phyloP scores from a whole-genome alignment of 2,329 filamentous ascomycete species.

The Trichophyton simii region DNA sequence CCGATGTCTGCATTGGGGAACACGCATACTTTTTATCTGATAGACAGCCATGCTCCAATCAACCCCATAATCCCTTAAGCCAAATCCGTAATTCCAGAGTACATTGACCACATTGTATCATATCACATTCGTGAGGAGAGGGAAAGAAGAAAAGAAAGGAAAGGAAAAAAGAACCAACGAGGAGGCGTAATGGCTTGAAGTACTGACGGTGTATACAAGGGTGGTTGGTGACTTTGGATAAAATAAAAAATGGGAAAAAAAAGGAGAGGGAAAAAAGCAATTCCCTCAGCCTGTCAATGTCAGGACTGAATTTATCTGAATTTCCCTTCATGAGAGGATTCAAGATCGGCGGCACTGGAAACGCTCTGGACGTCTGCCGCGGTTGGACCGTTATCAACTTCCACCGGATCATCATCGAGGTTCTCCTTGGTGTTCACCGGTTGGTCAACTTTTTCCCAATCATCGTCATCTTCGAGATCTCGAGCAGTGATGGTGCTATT shows the following conservation, averaged over 20 bases:
- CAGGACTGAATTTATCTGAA: background rate
- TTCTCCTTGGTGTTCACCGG: conserved; percentile 17
- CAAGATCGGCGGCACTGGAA: conserved; percentile 20
- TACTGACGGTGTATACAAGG: background rate
- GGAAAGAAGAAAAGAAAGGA: background rate
- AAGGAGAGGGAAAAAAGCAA: background rate
- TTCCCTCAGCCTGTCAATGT: background rate
- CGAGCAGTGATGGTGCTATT: conserved; percentile 8
- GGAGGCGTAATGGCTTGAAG: background rate
- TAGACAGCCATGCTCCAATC: background rate
- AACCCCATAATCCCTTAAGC: background rate
- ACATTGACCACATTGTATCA: conserved; percentile 1
- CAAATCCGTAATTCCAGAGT: background rate
- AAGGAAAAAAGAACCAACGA: background rate
- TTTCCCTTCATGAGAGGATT: conserved; percentile 11
- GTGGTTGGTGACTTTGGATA: background rate
- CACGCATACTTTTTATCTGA: background rate
- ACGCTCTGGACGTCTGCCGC: conserved; percentile 25
- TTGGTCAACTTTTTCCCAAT: conserved; percentile 30
- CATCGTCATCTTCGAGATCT: conserved; percentile 23
- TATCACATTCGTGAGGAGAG: background rate
- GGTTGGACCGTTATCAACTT: conserved; percentile 21
- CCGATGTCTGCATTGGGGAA: background rate
- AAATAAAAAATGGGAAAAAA: background rate
- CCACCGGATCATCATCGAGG: conserved; percentile 24